phyloP scores from a whole-genome alignment of 257 asterid genomes.

The Pogostemon cablin region DNA sequence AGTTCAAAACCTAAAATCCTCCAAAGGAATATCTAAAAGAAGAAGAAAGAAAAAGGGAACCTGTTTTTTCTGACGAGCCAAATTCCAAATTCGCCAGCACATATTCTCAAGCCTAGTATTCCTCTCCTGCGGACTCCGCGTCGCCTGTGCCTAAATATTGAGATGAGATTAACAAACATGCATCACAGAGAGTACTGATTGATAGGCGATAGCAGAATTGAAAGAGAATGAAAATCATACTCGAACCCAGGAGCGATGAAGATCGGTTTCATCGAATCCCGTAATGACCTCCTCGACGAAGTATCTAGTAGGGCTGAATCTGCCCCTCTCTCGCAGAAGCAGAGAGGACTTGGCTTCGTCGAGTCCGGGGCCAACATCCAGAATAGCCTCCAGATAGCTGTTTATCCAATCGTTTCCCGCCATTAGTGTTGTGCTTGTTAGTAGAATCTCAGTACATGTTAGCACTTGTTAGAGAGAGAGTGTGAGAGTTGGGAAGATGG shows the following conservation, averaged over 20 bases:
- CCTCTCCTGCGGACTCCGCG: constrained; percentile 92
- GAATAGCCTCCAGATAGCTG: constrained; percentile 89
- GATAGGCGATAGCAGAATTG: constrained; percentile 28
- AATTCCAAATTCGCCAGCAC: constrained; percentile 99
- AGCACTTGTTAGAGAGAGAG: constrained; percentile 12
- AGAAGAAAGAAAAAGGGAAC: constrained; percentile 29
- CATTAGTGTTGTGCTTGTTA: constrained; percentile 39
- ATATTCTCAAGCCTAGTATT: constrained; percentile 94
- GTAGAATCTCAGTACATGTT: background rate
- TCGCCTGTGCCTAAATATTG: constrained; percentile 79
- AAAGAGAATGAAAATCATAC: constrained; percentile 40
- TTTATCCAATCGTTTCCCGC: constrained; percentile 98
- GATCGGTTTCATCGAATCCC: constrained; percentile 94
- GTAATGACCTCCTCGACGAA: constrained; percentile 90
- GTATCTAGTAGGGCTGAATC: constrained; percentile 87
- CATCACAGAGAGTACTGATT: constrained; percentile 4
- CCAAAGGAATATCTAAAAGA: background rate
- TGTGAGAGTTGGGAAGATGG: constrained; percentile 1
- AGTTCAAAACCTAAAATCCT: constrained; percentile 10
- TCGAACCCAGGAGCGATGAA: constrained; percentile 82
- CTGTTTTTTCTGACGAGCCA: constrained; percentile 99
- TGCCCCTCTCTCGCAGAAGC: constrained; percentile 87
- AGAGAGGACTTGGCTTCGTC: constrained; percentile 77
- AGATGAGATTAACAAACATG: constrained; percentile 28
- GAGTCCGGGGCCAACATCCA: constrained; percentile 82